Evolutionary conservation across 176 grass and related monocot genomes (phyloP), one percentile per base, ranked within the genome.

Genomic region (Themeda triandra): DNA sequence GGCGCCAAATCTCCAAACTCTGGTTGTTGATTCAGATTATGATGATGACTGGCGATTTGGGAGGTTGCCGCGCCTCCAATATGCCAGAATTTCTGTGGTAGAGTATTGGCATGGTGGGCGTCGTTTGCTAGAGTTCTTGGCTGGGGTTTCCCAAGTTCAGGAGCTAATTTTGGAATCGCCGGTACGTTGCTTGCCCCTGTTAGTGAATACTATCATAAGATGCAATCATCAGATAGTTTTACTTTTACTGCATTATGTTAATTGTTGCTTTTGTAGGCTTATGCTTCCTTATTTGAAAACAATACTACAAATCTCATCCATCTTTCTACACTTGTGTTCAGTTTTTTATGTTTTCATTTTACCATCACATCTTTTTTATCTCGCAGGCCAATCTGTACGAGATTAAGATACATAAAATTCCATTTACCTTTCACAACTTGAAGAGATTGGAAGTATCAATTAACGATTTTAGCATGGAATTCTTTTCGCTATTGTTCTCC

Each of bases 341-440:
- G 8, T 41, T 41, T 41, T 41, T 41, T 41, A 41, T 41, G 9
- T 41, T 39, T 41, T 41, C 39, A 41, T 41, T 41, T 41, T 41
- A 41, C 39, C 8, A 41, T 23, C 53, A 23, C 53, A 7, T 54
- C 2, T 11, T 60, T 25, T 11, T 25, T 12, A 10, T 25, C 58
- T 60, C 9, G 3, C 45, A 75, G 46, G 8, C 1, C 29, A 6
- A 15, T 35, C 9, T 2, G 39, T 10, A 10, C 9, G 45, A 6
- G 6, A 29, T 3, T 36, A 37, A 10, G 2, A 21, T 86, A 14
- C 30, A 56, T 13, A 73, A 4, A 23, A 42, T 72, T 73, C n/a
- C 40, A 49, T 86, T 27, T 76, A 86, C 15, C n/a, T 80, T 80
- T 79, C 3, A 8, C 41, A 73, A 51, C 15, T 73, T 80, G 21